phyloP scores from a whole-genome alignment of 441 rosid genomes.

The Metrosideros polymorpha region DNA sequence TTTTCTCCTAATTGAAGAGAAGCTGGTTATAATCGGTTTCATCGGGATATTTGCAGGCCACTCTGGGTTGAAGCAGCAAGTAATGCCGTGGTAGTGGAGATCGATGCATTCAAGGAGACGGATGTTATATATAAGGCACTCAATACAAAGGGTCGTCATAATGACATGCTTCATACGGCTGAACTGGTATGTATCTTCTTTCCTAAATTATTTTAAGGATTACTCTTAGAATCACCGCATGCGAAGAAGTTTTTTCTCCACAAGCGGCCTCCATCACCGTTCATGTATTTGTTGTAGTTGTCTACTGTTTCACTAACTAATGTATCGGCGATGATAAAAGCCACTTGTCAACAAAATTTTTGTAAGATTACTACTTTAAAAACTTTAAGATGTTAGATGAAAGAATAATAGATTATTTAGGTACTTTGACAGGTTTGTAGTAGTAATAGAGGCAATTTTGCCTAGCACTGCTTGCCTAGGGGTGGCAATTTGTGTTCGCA shows the following conservation, averaged over 20 bases:
- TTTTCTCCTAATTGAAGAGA: background rate
- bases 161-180: conserved; percentile 81
- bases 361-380: background rate
- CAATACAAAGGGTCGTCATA: conserved; percentile 62
- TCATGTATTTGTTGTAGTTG: background rate
- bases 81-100: conserved; percentile 72
- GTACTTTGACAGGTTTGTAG: background rate
- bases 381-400: background rate
- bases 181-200: conserved; percentile 41
- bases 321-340: background rate
- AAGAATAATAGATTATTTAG: background rate
- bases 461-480: background rate
- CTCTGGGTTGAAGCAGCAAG: conserved; percentile 65
- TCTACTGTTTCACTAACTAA: background rate
- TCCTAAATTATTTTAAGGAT: background rate
- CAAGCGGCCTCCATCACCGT: background rate
- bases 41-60: conserved; percentile 26
- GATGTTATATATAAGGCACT: conserved; percentile 78
- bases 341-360: background rate
- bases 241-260: background rate
- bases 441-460: background rate
- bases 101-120: conserved; percentile 87
- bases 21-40: background rate
- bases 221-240: background rate
- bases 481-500: background rate